Evolutionary conservation across 169 alveolate species (phyloP).

Genomic region (Fabrea salina): DNA sequence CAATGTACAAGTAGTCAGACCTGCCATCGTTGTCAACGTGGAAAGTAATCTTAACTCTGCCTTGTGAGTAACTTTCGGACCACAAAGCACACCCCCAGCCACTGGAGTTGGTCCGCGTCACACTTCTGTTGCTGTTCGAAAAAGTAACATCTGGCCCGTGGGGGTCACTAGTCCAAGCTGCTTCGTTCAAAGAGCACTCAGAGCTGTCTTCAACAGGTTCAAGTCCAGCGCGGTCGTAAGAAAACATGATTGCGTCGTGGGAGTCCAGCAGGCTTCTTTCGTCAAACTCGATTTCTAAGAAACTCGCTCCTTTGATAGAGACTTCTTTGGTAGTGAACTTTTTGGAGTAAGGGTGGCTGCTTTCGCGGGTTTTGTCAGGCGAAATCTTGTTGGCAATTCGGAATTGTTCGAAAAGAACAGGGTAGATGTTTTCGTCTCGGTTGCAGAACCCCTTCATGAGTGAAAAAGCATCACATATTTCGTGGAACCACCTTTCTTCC

Average conservation of each 20-base stretch:
- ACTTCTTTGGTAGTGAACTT: neutral
- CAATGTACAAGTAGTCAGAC: conserved; percentile 27
- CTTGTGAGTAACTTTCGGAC: conserved; percentile 11
- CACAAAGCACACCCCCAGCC: conserved; percentile 41
- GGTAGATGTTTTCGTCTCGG: conserved; percentile 21
- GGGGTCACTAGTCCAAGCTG: conserved; percentile 29
- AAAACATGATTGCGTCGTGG: neutral
- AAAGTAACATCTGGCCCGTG: conserved; percentile 25
- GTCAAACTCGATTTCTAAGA: conserved; percentile 24
- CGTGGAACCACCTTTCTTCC: conserved; percentile 33
- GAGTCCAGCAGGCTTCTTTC: conserved; percentile 10
- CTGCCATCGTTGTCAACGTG: conserved; percentile 30
- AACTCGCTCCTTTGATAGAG: conserved; percentile 21
- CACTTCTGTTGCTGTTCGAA: conserved; percentile 3
- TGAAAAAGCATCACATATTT: conserved; percentile 26
- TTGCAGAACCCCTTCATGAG: conserved; percentile 25
- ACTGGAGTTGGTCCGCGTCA: conserved; percentile 28
- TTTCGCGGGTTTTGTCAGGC: neutral
- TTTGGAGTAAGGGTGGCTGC: conserved; percentile 33
- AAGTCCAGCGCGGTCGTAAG: conserved; percentile 17
- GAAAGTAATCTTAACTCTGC: conserved; percentile 17
- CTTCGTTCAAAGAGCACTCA: neutral
- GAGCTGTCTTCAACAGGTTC: neutral
- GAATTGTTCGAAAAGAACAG: conserved; percentile 22
- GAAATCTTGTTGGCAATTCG: conserved; percentile 8